Conservation (phyloP, 345 rosid species). For the Rhodamnia rubescens region DNA sequence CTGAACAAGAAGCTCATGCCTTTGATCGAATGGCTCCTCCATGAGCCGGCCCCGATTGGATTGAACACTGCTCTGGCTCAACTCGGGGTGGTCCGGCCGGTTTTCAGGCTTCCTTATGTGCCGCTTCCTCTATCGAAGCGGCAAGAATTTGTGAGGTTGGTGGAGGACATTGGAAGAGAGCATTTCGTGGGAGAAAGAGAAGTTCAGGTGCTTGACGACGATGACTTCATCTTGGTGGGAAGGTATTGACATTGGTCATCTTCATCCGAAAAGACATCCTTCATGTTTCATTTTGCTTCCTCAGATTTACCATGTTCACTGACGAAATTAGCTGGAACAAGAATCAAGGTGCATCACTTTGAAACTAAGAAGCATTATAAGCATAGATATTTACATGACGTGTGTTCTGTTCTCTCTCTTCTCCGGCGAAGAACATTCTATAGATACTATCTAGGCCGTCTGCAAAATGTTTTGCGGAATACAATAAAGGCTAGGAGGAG, state of each 20-base stretch:
- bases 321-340: background rate
- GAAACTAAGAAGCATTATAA: background rate
- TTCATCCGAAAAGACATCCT: background rate
- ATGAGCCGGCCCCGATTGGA: constrained; percentile 77
- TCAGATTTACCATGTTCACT: background rate
- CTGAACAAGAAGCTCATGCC: constrained; percentile 63
- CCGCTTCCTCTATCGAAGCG: constrained; percentile 62
- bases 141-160: constrained; percentile 60
- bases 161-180: constrained; percentile 56
- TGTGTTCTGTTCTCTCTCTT: background rate
- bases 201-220: constrained; percentile 64
- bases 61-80: constrained; percentile 85
- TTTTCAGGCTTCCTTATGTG: constrained; percentile 69
- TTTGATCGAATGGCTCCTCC: constrained; percentile 62
- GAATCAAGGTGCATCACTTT: background rate
- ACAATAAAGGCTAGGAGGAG: too few relatives aligned
- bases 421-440: background rate
- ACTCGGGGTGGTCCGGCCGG: constrained; percentile 71
- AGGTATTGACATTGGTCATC: background rate
- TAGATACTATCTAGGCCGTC: background rate
- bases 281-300: background rate
- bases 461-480: too few relatives aligned
- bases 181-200: constrained; percentile 68
- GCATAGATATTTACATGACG: background rate
- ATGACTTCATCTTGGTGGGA: constrained; percentile 57